Conservation (phyloP, 2,329 filamentous ascomycete genomes). For the Reticulascus tulasneorum region DNA sequence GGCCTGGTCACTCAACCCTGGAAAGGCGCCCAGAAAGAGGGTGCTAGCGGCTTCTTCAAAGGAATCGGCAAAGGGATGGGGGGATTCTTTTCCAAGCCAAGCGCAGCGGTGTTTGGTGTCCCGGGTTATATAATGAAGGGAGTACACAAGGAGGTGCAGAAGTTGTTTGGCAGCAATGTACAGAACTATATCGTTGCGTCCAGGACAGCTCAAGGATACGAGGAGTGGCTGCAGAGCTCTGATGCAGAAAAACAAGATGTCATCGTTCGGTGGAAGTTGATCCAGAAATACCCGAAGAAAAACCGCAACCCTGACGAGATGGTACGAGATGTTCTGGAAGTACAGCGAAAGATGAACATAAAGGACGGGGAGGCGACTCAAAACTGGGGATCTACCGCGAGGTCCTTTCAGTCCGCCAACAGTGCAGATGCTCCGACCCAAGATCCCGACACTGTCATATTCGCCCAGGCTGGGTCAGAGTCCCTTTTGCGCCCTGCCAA, state of each 20-base stretch:
- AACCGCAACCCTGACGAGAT: constrained; percentile 15
- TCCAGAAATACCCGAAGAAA: constrained; percentile 15
- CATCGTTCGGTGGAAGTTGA: constrained; percentile 22
- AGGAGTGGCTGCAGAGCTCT: constrained; percentile 23
- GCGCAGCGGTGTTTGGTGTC: constrained; percentile 39
- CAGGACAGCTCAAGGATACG: constrained; percentile 25
- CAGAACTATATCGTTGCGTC: constrained; percentile 27
- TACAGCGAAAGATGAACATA: too few relatives aligned
- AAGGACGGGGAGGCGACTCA: too few relatives aligned
- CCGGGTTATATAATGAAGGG: constrained; percentile 51
- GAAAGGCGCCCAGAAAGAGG: constrained; percentile 59
- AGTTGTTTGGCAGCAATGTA: constrained; percentile 27
- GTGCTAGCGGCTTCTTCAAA: constrained; percentile 57
- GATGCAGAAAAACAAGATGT: constrained; percentile 18
- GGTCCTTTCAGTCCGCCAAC: too few relatives aligned
- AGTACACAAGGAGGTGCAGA: constrained; percentile 42
- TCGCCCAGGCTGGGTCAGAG: too few relatives aligned
- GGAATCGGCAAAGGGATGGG: constrained; percentile 58
- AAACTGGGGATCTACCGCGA: too few relatives aligned
- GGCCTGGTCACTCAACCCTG: constrained; percentile 63
- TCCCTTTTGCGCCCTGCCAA: too few relatives aligned
- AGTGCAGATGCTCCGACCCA: too few relatives aligned
- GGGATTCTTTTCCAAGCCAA: constrained; percentile 17
- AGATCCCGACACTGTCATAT: too few relatives aligned
- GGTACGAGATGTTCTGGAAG: constrained; percentile 16